Evolutionary conservation across 1,284 basidiomycete genomes (phyloP), one percentile per base, ranked within the genome.

Genomic region (Papiliotrema nemorosa): DNA sequence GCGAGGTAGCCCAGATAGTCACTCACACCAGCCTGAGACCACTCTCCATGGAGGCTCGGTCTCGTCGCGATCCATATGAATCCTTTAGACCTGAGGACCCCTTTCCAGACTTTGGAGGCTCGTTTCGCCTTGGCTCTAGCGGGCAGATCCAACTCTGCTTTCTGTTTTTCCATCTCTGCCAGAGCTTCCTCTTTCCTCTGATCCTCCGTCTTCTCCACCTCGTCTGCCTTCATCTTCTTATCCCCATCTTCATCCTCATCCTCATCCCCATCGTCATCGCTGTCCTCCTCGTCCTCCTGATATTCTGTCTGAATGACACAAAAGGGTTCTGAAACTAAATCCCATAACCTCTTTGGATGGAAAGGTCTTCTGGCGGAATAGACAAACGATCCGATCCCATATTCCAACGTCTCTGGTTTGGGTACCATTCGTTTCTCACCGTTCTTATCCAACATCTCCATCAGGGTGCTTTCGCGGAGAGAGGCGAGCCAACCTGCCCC

Each of bases 401-500:
- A 76, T 60, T 66, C 76, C 25, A 74, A 67, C 2, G 77, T 77
- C 62, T 79, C 77, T 2, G 77, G 76, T 53, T 73, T 73, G 18
- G 73, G 66, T 2, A 66, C 57, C 53, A 57, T 64, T 49, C 56
- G 58, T 25, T 52, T 61, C 2, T 52, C 43, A 1, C 69, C 69
- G 21, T 63, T 50, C 10, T 52, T 47, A 26, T 59, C 63, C 9
- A 52, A 56, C 24, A 57, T 48, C 34, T 62, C 55, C 34, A 63
- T 55, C 34, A 57, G 31, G 44, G 56, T 69, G 52, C 47, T 56
- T 47, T 78, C 78, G 13, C 70, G 58, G 9, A 79, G 55, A 50
- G 69, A 68, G 62, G 73, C 61, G 6, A 78, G 66, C 77, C 78
- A 78, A 0, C 77, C 77, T 2, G 76, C 75, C 6, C 73, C 68